phyloP scores from a whole-genome alignment of 2,329 filamentous ascomycete species.

The Fusarium siculi region DNA sequence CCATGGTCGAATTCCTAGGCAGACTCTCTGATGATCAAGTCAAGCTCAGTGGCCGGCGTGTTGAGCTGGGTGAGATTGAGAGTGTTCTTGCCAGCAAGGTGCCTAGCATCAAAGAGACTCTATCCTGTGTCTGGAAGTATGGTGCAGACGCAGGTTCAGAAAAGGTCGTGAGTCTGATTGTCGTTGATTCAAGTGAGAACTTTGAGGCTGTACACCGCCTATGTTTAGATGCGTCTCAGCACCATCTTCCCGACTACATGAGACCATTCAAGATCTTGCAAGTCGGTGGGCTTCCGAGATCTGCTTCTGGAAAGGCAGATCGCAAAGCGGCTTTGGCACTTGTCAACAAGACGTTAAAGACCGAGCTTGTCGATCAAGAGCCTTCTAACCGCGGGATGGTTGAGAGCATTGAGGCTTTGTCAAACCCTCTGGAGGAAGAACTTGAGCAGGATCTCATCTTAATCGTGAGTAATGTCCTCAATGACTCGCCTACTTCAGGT shows the following conservation, averaged over 20 bases:
- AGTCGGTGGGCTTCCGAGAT: not conserved
- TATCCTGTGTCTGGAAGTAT: constrained; percentile 17
- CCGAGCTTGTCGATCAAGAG: accelerated
- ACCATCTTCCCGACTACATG: constrained; percentile 21
- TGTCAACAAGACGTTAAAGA: not conserved
- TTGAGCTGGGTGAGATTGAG: constrained; percentile 25
- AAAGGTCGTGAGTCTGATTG: constrained; percentile 15
- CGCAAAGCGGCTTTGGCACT: constrained; percentile 1
- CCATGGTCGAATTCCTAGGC: constrained; percentile 9
- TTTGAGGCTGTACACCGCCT: not conserved
- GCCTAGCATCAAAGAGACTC: not conserved
- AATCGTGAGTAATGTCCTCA: not conserved
- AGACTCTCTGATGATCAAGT: constrained; percentile 26
- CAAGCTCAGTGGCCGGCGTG: constrained; percentile 25
- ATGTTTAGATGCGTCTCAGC: not conserved
- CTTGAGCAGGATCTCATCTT: not conserved
- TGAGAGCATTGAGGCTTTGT: not conserved
- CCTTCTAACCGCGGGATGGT: accelerated
- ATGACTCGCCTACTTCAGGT: not conserved
- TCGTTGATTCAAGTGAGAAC: not conserved
- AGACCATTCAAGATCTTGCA: constrained; percentile 6
- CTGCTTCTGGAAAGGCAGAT: constrained; percentile 13
- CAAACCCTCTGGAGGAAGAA: not conserved
- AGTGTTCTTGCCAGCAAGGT: constrained; percentile 8
- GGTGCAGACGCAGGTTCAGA: not conserved